Conservation (phyloP, 2,329 filamentous ascomycete species). For the Hortaea werneckii region DNA sequence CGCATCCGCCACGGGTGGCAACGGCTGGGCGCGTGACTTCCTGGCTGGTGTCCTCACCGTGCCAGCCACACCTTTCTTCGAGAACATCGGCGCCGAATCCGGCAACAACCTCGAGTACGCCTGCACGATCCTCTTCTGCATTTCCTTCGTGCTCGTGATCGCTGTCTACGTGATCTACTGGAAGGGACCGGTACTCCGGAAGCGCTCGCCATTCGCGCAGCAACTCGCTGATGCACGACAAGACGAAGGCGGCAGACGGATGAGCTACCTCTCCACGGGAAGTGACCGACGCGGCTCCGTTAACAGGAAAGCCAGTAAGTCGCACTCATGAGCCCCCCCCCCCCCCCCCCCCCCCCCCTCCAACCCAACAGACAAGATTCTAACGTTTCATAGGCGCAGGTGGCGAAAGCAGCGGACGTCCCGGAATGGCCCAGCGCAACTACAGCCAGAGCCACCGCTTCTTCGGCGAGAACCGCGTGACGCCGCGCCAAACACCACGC, state of each 20-base stretch:
- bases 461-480: constrained; percentile 20
- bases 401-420: constrained; percentile 1
- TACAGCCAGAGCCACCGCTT: constrained; percentile 21
- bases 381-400: too few relatives aligned
- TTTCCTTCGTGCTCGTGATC: constrained; percentile 42
- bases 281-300: too few relatives aligned
- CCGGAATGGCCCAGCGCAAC: constrained; percentile 11
- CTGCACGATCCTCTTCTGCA: constrained; percentile 44
- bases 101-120: constrained; percentile 44
- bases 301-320: too few relatives aligned
- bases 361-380: too few relatives aligned
- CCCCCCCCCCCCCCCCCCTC: too few relatives aligned
- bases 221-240: constrained; percentile 24
- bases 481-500: constrained; percentile 17
- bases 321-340: too few relatives aligned
- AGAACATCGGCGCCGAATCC: constrained; percentile 26
- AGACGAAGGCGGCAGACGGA: constrained; percentile 15
- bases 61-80: constrained; percentile 53
- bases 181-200: constrained; percentile 45
- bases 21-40: constrained; percentile 66
- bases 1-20: constrained; percentile 65
- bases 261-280: constrained; percentile 13
- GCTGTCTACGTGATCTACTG: constrained; percentile 49
- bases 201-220: constrained; percentile 43
- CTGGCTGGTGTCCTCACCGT: constrained; percentile 63